Base-by-base conservation (phyloP, 768 basidiomycete genomes). In the Tricholoma flavovirens region DNA sequence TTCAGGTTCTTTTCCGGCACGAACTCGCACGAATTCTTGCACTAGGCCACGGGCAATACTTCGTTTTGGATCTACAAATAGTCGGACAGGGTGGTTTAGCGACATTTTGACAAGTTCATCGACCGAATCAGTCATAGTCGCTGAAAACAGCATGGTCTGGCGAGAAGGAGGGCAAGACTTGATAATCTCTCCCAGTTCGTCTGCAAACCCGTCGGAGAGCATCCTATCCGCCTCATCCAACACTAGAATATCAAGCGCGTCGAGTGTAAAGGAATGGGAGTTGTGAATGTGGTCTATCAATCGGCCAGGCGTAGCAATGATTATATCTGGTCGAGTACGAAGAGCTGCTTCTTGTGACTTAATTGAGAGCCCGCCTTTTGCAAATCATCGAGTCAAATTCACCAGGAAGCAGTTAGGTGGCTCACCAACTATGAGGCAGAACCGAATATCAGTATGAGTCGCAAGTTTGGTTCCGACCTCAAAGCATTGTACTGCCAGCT, bases 131-230 rank as follows among this genome's bases (percentile, higher is more conserved):
- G 95, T 98, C 90, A 98, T 98, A 1, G 97, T 99, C 2, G 97
- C 97, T 0, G 94, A 97, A 73, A 99, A 99, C 35, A 99, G 79
- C 93, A 99, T 96, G 3, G 97, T 98, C 69, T 98, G 97, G 35
- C 97, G 83, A 22, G 88, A 88, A 19, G 71, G 71, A 1, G 94
- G 94, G 67, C 94, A 97, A 15, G 90, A 82, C 64, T 86, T 87
- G 72, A 98, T 86, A 63, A 99, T 97, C 72, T 99, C 97, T 15
- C 83, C 76, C 32, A 99, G 77, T 69, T 98, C 97, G 68, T 95
- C 97, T 6, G 88, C 84, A 73, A 98, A 99, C 24, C 95, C 97
- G 69, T 94, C 90, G 1, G 84, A 87, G 32, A 99, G 83, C 92
- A 99, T 98, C 53, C 97, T 82, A 70, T 99, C 97, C 1, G 97